Conservation (phyloP, 2,329 filamentous ascomycete species). For the Fusarium xyrophilum region DNA sequence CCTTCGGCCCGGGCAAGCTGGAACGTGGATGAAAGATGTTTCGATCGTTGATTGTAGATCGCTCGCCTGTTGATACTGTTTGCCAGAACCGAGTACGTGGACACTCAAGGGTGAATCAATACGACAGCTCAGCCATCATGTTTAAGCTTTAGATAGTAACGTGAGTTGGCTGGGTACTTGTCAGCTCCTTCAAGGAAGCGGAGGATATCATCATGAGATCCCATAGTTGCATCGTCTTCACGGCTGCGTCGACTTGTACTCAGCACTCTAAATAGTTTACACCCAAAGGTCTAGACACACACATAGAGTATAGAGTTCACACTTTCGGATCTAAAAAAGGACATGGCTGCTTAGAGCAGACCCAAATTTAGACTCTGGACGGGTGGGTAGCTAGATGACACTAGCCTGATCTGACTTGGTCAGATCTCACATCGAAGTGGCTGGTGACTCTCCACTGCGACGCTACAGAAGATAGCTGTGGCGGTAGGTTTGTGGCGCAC, state of each 20-base stretch:
- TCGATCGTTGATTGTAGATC: slow-evolving; percentile 1
- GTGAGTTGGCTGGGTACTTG: background rate
- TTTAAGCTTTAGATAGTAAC: background rate
- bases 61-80: slow-evolving; percentile 1
- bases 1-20: slow-evolving; percentile 6
- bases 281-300: background rate
- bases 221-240: background rate
- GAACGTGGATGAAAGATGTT: slow-evolving; percentile 17
- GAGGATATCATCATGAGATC: background rate
- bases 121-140: background rate
- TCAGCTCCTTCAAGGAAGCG: slow-evolving; percentile 12
- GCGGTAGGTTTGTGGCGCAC: slow-evolving; percentile 17
- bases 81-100: slow-evolving; percentile 8
- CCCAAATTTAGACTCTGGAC: slow-evolving; percentile 36
- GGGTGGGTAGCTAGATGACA: slow-evolving; percentile 5
- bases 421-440: slow-evolving; percentile 16
- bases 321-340: slow-evolving; percentile 17
- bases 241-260: slow-evolving; percentile 10
- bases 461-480: slow-evolving; percentile 16
- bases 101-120: background rate
- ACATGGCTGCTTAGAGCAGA: slow-evolving; percentile 29
- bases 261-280: slow-evolving; percentile 22
- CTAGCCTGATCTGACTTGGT: slow-evolving; percentile 12
- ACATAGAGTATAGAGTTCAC: slow-evolving; percentile 11
- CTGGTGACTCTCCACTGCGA: slow-evolving; percentile 29